These are phyloP conservation scores for Diaporthe sp. DNA, from an alignment of 2,329 filamentous ascomycete species.

Conservation along the genomic window DNA sequence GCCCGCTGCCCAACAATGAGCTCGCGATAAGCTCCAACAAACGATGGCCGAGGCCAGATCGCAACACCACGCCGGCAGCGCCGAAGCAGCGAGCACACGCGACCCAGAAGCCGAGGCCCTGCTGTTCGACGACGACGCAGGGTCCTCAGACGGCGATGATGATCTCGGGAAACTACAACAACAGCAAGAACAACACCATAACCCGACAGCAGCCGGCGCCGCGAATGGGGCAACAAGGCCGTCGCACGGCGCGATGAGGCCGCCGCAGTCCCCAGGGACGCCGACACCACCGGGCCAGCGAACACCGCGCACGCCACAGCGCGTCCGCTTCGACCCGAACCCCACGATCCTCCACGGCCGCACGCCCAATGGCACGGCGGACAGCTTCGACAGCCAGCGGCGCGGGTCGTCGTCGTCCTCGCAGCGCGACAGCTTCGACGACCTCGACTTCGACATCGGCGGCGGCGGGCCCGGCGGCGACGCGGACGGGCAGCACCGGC, in stretches of 20 bases:
- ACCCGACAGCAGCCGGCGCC: constrained; percentile 38
- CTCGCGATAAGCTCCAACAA: constrained; percentile 43
- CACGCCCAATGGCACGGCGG: constrained; percentile 40
- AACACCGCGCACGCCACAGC: constrained; percentile 73
- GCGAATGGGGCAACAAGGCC: constrained; percentile 16
- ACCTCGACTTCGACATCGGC: constrained; percentile 49
- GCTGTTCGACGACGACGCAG: constrained; percentile 44
- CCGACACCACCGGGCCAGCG: constrained; percentile 41
- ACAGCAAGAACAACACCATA: background rate
- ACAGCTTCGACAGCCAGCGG: constrained; percentile 38
- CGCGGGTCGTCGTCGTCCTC: constrained; percentile 31
- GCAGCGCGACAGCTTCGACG: constrained; percentile 46
- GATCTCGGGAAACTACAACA: constrained; percentile 35
- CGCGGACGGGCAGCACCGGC: constrained; percentile 67
- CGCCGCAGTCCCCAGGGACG: constrained; percentile 14
- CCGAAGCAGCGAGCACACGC: constrained; percentile 39
- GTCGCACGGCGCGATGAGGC: constrained; percentile 41
- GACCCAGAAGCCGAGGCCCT: constrained; percentile 46
- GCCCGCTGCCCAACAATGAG: constrained; percentile 45
- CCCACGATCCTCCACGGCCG: constrained; percentile 55
- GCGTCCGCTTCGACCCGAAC: constrained; percentile 80
- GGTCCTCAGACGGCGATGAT: constrained; percentile 39
- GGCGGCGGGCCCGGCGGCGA: constrained; percentile 51
- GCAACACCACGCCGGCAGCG: constrained; percentile 41
- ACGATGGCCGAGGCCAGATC: constrained; percentile 49